phyloP scores from a whole-genome alignment of 2,329 filamentous ascomycete species.

The Colletotrichum incanum region DNA sequence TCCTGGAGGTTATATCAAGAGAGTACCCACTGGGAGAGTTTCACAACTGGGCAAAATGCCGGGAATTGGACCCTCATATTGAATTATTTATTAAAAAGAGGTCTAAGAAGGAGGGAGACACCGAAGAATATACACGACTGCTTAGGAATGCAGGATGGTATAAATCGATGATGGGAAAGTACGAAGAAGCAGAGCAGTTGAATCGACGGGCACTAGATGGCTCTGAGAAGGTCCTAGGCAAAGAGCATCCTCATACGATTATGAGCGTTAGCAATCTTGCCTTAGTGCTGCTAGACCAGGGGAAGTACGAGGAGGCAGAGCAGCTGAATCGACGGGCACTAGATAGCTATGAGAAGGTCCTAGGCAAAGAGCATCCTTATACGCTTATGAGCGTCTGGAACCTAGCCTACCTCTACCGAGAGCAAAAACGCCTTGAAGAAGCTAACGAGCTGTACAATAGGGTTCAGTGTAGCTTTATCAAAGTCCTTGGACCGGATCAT shows the following conservation, averaged over 20 bases:
- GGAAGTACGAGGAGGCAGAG: neutral
- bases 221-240: no score
- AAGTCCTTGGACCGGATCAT: no score
- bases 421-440: neutral
- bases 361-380: neutral
- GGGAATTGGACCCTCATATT: neutral
- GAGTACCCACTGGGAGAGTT: neutral
- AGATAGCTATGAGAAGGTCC: neutral
- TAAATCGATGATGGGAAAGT: rapidly evolving
- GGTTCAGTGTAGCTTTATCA: neutral
- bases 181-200: neutral
- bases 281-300: neutral
- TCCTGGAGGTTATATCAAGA: neutral
- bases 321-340: neutral
- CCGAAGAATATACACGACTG: neutral
- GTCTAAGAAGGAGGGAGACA: neutral
- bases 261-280: neutral
- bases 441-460: neutral
- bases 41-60: neutral
- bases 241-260: neutral
- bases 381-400: neutral
- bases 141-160: neutral
- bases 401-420: neutral
- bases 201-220: neutral
- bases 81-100: neutral